Evolutionary conservation across 371 early-diverging fungal genomes (phyloP).

Genomic region (Quaeritorhiza haematococci): DNA sequence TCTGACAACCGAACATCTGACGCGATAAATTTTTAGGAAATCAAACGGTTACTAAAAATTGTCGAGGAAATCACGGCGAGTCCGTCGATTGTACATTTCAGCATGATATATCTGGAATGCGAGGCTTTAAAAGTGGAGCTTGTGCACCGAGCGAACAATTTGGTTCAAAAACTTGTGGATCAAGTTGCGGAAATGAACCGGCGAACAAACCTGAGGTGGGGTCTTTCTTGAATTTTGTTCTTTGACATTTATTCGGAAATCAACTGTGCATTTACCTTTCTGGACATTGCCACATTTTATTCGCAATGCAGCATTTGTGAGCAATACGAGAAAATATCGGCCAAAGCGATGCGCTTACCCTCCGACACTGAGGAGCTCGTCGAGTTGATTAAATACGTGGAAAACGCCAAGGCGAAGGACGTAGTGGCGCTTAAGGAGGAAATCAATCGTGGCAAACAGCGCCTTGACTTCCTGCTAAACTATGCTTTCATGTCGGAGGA

Average conservation of each 20-base stretch:
- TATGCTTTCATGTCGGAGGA: slow-evolving; percentile 53
- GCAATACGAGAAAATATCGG: slow-evolving; percentile 46
- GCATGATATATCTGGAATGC: slow-evolving; percentile 46
- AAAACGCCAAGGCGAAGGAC: slow-evolving; percentile 39
- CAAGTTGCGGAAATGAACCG: slow-evolving; percentile 51
- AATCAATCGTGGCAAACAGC: slow-evolving; percentile 41
- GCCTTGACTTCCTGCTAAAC: slow-evolving; percentile 47
- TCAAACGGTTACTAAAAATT: slow-evolving; percentile 44
- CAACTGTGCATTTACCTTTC: background rate
- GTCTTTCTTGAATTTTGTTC: no score
- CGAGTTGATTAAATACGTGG: slow-evolving; percentile 50
- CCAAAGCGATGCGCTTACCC: slow-evolving; percentile 50
- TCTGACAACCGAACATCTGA: no score
- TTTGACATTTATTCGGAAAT: background rate
- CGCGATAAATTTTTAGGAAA: slow-evolving; percentile 33
- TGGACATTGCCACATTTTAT: background rate
- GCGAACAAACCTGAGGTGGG: slow-evolving; percentile 37
- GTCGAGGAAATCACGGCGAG: slow-evolving; percentile 39
- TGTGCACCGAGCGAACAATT: slow-evolving; percentile 40
- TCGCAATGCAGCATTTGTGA: slow-evolving; percentile 38
- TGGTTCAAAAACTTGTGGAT: slow-evolving; percentile 49
- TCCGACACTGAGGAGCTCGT: slow-evolving; percentile 51
- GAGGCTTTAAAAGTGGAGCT: slow-evolving; percentile 47
- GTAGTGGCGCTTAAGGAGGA: slow-evolving; percentile 42
- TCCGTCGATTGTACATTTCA: slow-evolving; percentile 43